Evolutionary conservation across 1,284 basidiomycete species (phyloP).

Genomic region (Papiliotrema terrestris): DNA sequence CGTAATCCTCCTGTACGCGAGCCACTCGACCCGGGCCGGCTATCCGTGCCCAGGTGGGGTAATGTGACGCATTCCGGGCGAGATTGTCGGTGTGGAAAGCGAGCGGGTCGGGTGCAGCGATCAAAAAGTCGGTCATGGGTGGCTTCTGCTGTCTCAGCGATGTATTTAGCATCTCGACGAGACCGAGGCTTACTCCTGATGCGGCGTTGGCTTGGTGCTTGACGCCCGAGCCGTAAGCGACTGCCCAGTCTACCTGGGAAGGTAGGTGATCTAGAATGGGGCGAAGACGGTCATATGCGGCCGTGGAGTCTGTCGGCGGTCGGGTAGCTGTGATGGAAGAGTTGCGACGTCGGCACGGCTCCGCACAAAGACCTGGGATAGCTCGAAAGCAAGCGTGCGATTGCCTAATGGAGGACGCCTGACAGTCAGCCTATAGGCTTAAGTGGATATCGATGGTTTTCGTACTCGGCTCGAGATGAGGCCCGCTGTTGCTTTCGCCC

Average conservation of each 20-base stretch:
- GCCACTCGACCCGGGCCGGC: slow-evolving; percentile 71
- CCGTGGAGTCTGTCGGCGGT: background rate
- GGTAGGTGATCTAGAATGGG: slow-evolving; percentile 37
- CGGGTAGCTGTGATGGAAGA: too few relatives aligned
- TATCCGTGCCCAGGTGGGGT: slow-evolving; percentile 76
- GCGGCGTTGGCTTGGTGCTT: slow-evolving; percentile 43
- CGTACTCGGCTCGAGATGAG: too few relatives aligned
- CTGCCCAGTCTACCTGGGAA: slow-evolving; percentile 40
- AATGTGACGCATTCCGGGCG: slow-evolving; percentile 82
- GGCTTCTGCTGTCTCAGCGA: slow-evolving; percentile 13
- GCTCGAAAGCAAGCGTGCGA: too few relatives aligned
- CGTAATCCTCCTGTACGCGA: slow-evolving; percentile 65
- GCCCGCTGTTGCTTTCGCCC: too few relatives aligned
- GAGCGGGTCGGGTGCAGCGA: slow-evolving; percentile 83
- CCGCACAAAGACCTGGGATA: too few relatives aligned
- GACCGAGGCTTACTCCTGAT: slow-evolving; percentile 24
- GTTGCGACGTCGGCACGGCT: too few relatives aligned
- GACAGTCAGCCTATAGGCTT: too few relatives aligned
- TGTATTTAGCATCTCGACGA: background rate
- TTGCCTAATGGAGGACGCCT: too few relatives aligned
- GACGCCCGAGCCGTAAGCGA: slow-evolving; percentile 49
- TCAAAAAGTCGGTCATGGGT: slow-evolving; percentile 93
- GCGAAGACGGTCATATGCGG: slow-evolving; percentile 29
- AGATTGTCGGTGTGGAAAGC: slow-evolving; percentile 97
- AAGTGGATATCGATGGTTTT: too few relatives aligned